Percentiles rank a stretch among this genome's conserved stretches.
phyloP scores from a whole-genome alignment of 164 flowering plant species.

The Dillenia turbinata region DNA sequence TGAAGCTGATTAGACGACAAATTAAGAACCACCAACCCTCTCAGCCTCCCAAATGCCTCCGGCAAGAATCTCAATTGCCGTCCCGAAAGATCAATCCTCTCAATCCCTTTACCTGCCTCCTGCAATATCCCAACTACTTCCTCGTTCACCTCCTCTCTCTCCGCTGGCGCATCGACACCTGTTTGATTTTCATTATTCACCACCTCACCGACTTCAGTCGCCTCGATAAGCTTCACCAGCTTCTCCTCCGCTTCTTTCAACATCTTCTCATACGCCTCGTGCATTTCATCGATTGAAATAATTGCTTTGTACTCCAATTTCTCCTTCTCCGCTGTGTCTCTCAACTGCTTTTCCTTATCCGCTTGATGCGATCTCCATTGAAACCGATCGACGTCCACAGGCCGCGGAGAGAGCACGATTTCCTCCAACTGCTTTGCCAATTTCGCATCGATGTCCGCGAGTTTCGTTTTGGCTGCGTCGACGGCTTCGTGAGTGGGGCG shows the following conservation, averaged over 20 bases:
- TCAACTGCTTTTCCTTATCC: slow-evolving; percentile 35
- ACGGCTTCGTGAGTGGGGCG: slow-evolving; percentile 70
- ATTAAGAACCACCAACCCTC: slow-evolving; percentile 47
- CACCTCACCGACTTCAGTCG: slow-evolving; percentile 19
- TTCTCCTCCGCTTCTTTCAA: slow-evolving; percentile 70
- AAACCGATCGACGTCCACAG: slow-evolving; percentile 26
- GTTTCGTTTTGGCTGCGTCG: slow-evolving; percentile 36
- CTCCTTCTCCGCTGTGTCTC: slow-evolving; percentile 55
- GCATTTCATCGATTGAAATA: slow-evolving; percentile 76
- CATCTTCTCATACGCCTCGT: slow-evolving; percentile 63
- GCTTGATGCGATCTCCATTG: slow-evolving; percentile 38
- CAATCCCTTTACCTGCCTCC: slow-evolving; percentile 44
- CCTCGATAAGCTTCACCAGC: slow-evolving; percentile 54
- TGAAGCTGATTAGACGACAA: slow-evolving; percentile 66
- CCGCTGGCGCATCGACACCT: slow-evolving; percentile 1
- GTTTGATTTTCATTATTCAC: slow-evolving; percentile 10
- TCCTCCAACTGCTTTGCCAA: slow-evolving; percentile 40
- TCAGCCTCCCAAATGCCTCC: slow-evolving; percentile 72
- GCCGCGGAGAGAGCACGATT: slow-evolving; percentile 34
- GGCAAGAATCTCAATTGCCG: slow-evolving; percentile 57
- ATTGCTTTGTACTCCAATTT: slow-evolving; percentile 40
- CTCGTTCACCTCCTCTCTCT: slow-evolving; percentile 52
- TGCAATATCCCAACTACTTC: slow-evolving; percentile 64
- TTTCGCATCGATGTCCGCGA: slow-evolving; percentile 37
- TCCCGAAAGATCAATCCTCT: slow-evolving; percentile 55